A percentile compares a stretch with the other conserved stretches of the same genome.
Evolutionary conservation across 495 filamentous ascomycete genomes (phyloP).

Genomic region (Lepidopterella palustris): DNA sequence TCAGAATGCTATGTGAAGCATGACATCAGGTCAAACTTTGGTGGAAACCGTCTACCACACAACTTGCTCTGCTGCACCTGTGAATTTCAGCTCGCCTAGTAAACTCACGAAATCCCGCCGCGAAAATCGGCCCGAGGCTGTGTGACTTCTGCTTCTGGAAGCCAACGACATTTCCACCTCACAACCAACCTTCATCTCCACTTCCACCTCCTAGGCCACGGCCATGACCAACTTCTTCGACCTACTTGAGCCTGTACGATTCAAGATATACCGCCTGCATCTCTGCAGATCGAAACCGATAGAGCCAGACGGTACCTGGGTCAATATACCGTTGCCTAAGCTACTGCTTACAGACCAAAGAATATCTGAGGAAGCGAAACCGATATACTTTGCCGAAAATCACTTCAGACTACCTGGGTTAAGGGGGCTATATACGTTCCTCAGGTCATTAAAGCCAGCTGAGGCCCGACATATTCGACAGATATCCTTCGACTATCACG

Average conservation of each 20-base stretch:
- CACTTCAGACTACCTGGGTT: background rate
- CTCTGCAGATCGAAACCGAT: background rate
- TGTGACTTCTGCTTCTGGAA: too few species aligned
- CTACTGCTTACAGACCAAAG: background rate
- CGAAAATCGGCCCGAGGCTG: too few species aligned
- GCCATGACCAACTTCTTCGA: slow-evolving; percentile 41
- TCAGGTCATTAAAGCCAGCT: background rate
- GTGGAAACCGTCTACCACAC: too few species aligned
- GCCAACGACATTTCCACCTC: too few species aligned
- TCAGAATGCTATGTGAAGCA: too few species aligned
- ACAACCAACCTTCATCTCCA: too few species aligned
- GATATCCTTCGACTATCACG: background rate
- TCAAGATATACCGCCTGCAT: background rate
- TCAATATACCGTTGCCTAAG: background rate
- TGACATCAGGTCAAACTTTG: too few species aligned
- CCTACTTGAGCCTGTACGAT: background rate
- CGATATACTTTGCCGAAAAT: background rate
- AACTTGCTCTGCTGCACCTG: too few species aligned
- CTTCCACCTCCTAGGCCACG: slow-evolving; percentile 1
- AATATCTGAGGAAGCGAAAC: background rate
- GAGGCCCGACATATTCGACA: background rate
- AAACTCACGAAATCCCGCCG: too few species aligned
- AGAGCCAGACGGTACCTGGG: background rate
- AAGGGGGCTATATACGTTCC: background rate
- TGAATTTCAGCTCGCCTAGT: too few species aligned